These are phyloP conservation scores for Aspergillus asperescens DNA, from an alignment of 495 filamentous ascomycete genomes.

Conservation along the genomic window DNA sequence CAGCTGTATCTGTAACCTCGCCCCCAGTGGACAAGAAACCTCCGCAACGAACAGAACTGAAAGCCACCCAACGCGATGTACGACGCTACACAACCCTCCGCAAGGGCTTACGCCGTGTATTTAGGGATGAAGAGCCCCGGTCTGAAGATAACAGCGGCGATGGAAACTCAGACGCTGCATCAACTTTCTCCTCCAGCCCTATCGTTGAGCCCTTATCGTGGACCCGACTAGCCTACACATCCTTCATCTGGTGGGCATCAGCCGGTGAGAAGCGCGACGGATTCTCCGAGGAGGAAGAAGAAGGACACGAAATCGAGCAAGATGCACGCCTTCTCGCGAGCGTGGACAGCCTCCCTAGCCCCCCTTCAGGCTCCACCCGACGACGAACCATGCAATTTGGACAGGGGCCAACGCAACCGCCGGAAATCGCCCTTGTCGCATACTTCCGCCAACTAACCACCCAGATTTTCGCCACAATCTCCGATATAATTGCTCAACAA, in stretches of 20 bases:
- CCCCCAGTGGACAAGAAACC: conserved; percentile 24
- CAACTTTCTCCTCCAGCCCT: conserved; percentile 43
- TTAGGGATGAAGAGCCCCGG: conserved; percentile 25
- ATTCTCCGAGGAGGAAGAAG: conserved; percentile 39
- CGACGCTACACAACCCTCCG: conserved; percentile 71
- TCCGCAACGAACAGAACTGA: conserved; percentile 43
- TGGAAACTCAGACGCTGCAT: conserved; percentile 40
- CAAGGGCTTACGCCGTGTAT: conserved; percentile 55
- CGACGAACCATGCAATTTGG: conserved; percentile 41
- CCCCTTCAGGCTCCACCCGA: conserved; percentile 29
- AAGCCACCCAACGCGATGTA: conserved; percentile 86
- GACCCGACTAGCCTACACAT: conserved; percentile 81
- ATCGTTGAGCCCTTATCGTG: conserved; percentile 79
- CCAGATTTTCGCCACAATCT: conserved; percentile 61
- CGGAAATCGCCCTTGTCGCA: conserved; percentile 74
- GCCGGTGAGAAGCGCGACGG: conserved; percentile 75
- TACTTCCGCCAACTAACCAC: conserved; percentile 89
- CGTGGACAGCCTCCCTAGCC: conserved; percentile 35
- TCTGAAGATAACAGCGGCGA: conserved; percentile 14
- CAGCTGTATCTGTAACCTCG: conserved; percentile 50
- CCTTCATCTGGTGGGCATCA: conserved; percentile 98
- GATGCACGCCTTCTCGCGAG: conserved; percentile 40
- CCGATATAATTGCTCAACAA: conserved; percentile 47
- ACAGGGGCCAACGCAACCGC: conserved; percentile 30
- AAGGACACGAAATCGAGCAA: conserved; percentile 40